phyloP scores from a whole-genome alignment of 2,329 filamentous ascomycete genomes.

The Paradendryphiella salina region DNA sequence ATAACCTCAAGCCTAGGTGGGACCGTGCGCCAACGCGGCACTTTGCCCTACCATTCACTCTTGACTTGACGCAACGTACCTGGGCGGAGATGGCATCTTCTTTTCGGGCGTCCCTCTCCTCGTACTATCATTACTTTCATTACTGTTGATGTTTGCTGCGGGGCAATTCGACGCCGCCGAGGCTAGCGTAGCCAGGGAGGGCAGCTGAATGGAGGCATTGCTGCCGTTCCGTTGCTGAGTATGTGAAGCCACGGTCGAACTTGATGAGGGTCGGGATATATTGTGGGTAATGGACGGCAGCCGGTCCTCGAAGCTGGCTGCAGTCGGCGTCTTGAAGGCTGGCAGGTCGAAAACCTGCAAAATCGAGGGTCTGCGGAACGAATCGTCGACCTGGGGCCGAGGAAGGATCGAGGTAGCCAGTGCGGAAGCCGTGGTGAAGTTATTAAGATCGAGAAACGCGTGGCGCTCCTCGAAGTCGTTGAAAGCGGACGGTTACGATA shows the following conservation, averaged over 20 bases:
- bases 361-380: conserved; percentile 54
- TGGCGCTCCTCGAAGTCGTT: conserved; percentile 36
- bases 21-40: conserved; percentile 17
- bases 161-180: conserved; percentile 58
- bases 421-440: conserved; percentile 58
- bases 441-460: conserved; percentile 43
- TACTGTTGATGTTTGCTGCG: conserved; percentile 47
- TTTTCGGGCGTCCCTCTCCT: conserved; percentile 32
- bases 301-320: conserved; percentile 47
- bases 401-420: conserved; percentile 61
- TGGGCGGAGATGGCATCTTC: conserved; percentile 34
- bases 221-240: conserved; percentile 47
- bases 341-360: conserved; percentile 54
- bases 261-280: conserved; percentile 58
- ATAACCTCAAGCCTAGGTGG: too few relatives aligned
- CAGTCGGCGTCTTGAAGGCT: conserved; percentile 51
- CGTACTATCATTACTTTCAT: conserved; percentile 31
- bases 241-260: conserved; percentile 53
- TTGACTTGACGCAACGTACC: conserved; percentile 30
- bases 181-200: conserved; percentile 63
- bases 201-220: conserved; percentile 53
- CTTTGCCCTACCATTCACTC: neutral
- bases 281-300: conserved; percentile 55
- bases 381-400: conserved; percentile 61
- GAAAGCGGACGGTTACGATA: conserved; percentile 1